A percentile compares a stretch with the other conserved stretches of the same genome.
Evolutionary conservation across 164 flowering plant species (phyloP).

Genomic region (Euptelea pleiosperma): DNA sequence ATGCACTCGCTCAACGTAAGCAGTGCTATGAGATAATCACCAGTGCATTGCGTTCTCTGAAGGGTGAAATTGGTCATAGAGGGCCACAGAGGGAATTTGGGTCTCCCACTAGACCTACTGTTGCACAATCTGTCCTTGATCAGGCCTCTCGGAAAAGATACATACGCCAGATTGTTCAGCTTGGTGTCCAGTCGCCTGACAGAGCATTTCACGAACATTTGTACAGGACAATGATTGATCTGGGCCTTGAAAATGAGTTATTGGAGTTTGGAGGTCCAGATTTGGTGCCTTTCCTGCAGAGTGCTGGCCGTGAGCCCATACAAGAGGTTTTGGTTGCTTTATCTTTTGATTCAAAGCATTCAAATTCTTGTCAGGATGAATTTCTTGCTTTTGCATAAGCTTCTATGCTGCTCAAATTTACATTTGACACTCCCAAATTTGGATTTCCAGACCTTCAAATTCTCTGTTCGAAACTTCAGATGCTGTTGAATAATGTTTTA

Average conservation of each 20-base stretch:
- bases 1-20: slow-evolving; percentile 68
- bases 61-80: slow-evolving; percentile 44
- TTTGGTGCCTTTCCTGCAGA: slow-evolving; percentile 89
- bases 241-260: slow-evolving; percentile 87
- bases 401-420: too few relatives aligned
- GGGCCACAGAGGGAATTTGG: slow-evolving; percentile 55
- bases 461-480: too few relatives aligned
- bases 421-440: too few relatives aligned
- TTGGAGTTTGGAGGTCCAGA: slow-evolving; percentile 97
- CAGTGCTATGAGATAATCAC: slow-evolving; percentile 84
- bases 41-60: slow-evolving; percentile 71
- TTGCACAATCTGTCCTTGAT: slow-evolving; percentile 49
- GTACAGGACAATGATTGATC: slow-evolving; percentile 76
- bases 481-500: not conserved
- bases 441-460: too few relatives aligned
- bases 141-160: slow-evolving; percentile 58
- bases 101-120: slow-evolving; percentile 48
- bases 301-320: slow-evolving; percentile 59
- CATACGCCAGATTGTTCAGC: slow-evolving; percentile 87
- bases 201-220: slow-evolving; percentile 81
- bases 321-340: slow-evolving; percentile 47
- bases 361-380: slow-evolving; percentile 1
- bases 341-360: slow-evolving; percentile 2
- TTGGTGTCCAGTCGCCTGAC: slow-evolving; percentile 90
- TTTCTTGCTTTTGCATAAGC: slow-evolving; percentile 2